Conservation (phyloP, 306 rosid genomes). For the Cucurbita ficifolia region DNA sequence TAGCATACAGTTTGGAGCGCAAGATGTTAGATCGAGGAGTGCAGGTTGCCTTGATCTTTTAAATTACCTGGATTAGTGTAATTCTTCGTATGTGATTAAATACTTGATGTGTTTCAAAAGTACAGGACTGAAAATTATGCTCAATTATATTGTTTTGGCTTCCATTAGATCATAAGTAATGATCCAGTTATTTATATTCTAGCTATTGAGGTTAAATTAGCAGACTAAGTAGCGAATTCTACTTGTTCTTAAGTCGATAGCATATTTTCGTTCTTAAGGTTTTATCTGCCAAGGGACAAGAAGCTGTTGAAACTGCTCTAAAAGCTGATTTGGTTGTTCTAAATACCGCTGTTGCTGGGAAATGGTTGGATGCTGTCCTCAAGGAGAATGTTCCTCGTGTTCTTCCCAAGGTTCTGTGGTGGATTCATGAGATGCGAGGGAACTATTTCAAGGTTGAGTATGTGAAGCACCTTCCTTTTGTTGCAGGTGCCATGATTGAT, state of each 20-base stretch:
- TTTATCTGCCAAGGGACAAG: constrained; percentile 54
- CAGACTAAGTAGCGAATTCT: background rate
- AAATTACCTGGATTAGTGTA: background rate
- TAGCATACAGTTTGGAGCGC: constrained; percentile 51
- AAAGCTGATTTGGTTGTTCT: constrained; percentile 75
- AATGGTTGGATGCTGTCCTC: constrained; percentile 84
- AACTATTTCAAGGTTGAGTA: constrained; percentile 89
- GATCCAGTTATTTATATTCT: background rate
- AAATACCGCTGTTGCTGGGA: constrained; percentile 95
- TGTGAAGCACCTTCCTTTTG: constrained; percentile 98
- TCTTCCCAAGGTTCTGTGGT: constrained; percentile 97
- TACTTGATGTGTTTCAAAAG: background rate
- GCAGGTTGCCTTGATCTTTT: constrained; percentile 23
- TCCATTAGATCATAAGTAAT: background rate
- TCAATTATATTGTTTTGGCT: background rate
- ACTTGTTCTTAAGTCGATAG: background rate
- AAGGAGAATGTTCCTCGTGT: constrained; percentile 59
- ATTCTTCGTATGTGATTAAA: background rate
- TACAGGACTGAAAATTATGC: background rate
- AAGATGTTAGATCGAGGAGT: constrained; percentile 76
- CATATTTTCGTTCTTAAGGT: constrained; percentile 30
- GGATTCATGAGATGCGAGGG: constrained; percentile 99
- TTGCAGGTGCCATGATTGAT: constrained; percentile 98
- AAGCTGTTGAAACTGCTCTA: constrained; percentile 61
- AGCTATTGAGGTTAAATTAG: background rate